These are phyloP conservation scores for Fraxinus nigra DNA, from an alignment of 305 asterid genomes.

Conservation along the genomic window DNA sequence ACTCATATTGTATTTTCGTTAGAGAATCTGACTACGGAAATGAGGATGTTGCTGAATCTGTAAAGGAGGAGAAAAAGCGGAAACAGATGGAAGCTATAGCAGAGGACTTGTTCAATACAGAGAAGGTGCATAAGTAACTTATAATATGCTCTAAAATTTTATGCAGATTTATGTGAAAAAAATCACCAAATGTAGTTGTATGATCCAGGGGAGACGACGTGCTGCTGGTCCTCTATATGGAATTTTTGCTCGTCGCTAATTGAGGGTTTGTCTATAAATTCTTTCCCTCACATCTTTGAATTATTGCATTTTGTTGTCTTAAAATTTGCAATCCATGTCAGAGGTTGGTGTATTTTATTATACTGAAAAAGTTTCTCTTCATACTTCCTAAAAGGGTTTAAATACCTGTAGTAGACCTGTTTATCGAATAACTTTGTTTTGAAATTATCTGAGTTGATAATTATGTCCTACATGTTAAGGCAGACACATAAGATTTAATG, in stretches of 20 bases:
- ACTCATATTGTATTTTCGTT: constrained; percentile 10
- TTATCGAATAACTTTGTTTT: background rate
- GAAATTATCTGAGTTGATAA: background rate
- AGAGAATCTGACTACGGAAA: constrained; percentile 72
- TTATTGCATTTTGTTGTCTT: background rate
- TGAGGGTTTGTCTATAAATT: constrained; percentile 20
- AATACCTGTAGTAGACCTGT: background rate
- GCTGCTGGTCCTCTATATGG: constrained; percentile 52
- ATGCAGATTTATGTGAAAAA: constrained; percentile 1
- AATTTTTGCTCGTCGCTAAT: constrained; percentile 48
- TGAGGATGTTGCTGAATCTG: constrained; percentile 61
- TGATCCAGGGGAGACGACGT: constrained; percentile 49
- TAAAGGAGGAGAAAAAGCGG: constrained; percentile 77
- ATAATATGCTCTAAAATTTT: constrained; percentile 8
- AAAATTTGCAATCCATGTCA: background rate
- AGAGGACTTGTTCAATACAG: constrained; percentile 76
- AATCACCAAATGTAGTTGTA: constrained; percentile 16
- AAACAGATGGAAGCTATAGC: constrained; percentile 91
- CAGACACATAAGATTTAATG: background rate
- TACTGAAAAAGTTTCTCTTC: background rate
- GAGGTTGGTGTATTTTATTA: background rate
- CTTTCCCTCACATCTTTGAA: background rate
- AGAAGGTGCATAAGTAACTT: constrained; percentile 49
- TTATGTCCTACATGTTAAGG: background rate
- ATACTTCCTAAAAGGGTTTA: background rate